Evolutionary conservation across 1,284 basidiomycete genomes (phyloP).

Genomic region (Cryptococcus maquisensis): DNA sequence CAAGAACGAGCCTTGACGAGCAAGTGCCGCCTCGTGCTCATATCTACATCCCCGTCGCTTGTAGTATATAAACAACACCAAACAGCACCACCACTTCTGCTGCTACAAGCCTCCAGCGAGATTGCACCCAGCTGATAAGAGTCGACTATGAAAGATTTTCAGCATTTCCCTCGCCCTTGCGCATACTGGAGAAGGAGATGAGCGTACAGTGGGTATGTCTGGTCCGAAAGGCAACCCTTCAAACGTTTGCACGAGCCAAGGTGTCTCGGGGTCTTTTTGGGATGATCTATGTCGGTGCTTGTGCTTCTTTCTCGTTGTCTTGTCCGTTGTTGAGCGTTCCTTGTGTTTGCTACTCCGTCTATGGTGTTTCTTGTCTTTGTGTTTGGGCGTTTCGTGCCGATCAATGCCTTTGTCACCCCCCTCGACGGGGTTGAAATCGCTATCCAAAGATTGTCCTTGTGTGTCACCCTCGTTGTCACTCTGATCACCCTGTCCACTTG

Average conservation of each 20-base stretch:
- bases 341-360: background rate
- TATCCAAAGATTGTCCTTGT: background rate
- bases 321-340: background rate
- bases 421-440: background rate
- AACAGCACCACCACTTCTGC: slow-evolving; percentile 17
- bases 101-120: slow-evolving; percentile 14
- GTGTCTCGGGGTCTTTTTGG: slow-evolving; percentile 1
- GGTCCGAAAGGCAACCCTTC: slow-evolving; percentile 26
- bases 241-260: slow-evolving; percentile 13
- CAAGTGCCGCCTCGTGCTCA: no score
- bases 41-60: slow-evolving; percentile 16
- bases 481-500: no score
- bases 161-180: background rate
- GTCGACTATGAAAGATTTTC: background rate
- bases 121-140: slow-evolving; percentile 10
- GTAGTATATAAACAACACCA: slow-evolving; percentile 19
- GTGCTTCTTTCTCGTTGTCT: background rate
- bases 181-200: background rate
- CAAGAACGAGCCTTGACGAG: no score
- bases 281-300: background rate
- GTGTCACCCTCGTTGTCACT: background rate
- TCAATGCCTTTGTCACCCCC: background rate
- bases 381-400: background rate
- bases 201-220: slow-evolving; percentile 16
- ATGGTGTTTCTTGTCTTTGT: background rate